These are phyloP conservation scores for Chrysanthemum makinoi DNA, from an alignment of 129 eudicot genomes.

Conservation along the genomic window DNA sequence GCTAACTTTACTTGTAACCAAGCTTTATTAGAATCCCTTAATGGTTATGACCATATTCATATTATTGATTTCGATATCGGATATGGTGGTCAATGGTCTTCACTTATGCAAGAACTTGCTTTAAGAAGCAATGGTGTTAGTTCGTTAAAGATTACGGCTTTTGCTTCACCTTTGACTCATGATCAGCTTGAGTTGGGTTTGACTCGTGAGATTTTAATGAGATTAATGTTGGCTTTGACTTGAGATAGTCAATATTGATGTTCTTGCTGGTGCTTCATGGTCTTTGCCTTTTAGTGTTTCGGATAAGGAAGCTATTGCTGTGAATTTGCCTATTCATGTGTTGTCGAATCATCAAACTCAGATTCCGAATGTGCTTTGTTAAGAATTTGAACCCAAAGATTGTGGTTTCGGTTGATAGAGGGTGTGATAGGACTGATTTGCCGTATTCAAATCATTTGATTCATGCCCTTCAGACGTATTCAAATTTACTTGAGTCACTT, in stretches of 20 bases:
- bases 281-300: constrained; percentile 45
- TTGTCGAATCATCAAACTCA: constrained; percentile 49
- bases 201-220: constrained; percentile 68
- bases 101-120: constrained; percentile 94
- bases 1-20: constrained; percentile 89
- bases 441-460: constrained; percentile 72
- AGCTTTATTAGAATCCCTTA: constrained; percentile 74
- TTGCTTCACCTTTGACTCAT: constrained; percentile 67
- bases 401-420: constrained; percentile 78
- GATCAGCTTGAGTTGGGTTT: constrained; percentile 80
- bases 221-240: constrained; percentile 60
- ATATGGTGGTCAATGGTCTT: constrained; percentile 97
- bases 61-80: constrained; percentile 88
- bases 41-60: constrained; percentile 65
- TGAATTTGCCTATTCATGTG: constrained; percentile 69
- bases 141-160: constrained; percentile 70
- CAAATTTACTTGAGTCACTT: constrained; percentile 77
- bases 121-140: constrained; percentile 55
- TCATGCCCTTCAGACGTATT: constrained; percentile 72
- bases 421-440: constrained; percentile 78
- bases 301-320: constrained; percentile 75
- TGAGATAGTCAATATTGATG: constrained; percentile 61
- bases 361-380: constrained; percentile 54
- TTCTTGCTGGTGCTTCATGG: constrained; percentile 59
- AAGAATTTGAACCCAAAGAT: constrained; percentile 70